Conservation (phyloP, 805 yeast species). For the Sugiyamaella marilandica region DNA sequence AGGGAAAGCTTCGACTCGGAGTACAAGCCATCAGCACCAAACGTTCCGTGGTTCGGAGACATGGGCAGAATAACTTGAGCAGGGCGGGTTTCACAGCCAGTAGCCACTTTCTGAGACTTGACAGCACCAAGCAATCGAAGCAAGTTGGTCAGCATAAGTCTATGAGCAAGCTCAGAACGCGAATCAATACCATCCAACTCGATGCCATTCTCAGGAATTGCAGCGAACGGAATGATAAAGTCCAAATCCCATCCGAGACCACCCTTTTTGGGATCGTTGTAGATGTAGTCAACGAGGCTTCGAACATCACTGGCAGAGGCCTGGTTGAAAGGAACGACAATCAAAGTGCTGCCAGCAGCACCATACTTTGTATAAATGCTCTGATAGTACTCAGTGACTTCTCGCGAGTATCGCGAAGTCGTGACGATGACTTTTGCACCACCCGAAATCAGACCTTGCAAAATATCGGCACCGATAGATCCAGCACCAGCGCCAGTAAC, state of each 20-base stretch:
- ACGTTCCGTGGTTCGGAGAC: constrained; percentile 98
- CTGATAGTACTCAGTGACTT: constrained; percentile 94
- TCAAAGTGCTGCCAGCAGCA: constrained; percentile 83
- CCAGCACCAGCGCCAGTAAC: constrained; percentile 99
- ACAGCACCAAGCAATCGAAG: constrained; percentile 88
- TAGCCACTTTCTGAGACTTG: constrained; percentile 72
- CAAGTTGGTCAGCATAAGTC: constrained; percentile 95
- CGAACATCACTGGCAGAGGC: constrained; percentile 93
- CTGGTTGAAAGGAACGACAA: constrained; percentile 98
- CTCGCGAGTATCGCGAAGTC: constrained; percentile 89
- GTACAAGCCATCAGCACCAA: constrained; percentile 97
- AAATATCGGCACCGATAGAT: constrained; percentile 94
- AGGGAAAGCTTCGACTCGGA: constrained; percentile 94
- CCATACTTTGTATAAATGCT: constrained; percentile 88
- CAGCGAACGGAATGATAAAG: constrained; percentile 95
- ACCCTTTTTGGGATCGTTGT: constrained; percentile 73
- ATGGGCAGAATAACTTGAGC: constrained; percentile 95
- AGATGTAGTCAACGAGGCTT: constrained; percentile 78
- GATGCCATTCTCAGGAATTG: constrained; percentile 97
- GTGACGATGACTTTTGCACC: constrained; percentile 98
- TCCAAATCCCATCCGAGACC: constrained; percentile 98
- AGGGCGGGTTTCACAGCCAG: constrained; percentile 87
- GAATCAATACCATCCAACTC: constrained; percentile 92
- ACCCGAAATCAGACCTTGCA: constrained; percentile 92
- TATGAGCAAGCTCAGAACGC: constrained; percentile 94